Evolutionary conservation across 2,329 filamentous ascomycete genomes (phyloP).

Genomic region (Colletotrichum graminicola): DNA sequence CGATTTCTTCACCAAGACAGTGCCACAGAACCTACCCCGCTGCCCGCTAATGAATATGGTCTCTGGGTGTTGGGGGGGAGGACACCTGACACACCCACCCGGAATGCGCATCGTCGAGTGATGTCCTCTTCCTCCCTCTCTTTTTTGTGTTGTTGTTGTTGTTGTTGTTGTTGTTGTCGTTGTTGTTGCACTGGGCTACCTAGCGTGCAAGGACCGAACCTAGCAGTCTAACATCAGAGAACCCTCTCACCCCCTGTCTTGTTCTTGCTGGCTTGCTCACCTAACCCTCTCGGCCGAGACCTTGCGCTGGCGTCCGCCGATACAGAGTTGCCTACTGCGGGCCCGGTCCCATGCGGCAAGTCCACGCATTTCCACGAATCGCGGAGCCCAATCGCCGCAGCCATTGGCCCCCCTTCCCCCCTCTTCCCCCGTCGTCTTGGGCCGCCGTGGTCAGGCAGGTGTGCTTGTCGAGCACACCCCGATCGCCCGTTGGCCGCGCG

Average conservation of each 20-base stretch:
- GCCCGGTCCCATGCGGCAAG: not conserved
- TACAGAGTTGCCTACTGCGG: not conserved
- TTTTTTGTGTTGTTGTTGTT: not conserved
- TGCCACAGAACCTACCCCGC: not conserved
- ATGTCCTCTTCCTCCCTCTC: not conserved
- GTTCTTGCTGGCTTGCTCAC: not conserved
- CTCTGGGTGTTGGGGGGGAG: not conserved
- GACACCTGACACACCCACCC: not conserved
- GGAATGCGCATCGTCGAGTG: not conserved
- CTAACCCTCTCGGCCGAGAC: not conserved
- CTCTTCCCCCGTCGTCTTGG: conserved; percentile 9
- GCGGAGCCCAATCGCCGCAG: not conserved
- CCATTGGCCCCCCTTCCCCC: not conserved
- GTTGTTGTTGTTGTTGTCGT: no score
- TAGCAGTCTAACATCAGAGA: not conserved
- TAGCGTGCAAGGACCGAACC: not conserved
- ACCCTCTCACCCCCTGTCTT: not conserved
- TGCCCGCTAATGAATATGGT: not conserved
- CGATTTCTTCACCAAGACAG: not conserved
- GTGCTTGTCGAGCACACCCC: conserved; percentile 29
- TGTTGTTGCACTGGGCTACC: not conserved
- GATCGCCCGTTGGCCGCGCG: not conserved
- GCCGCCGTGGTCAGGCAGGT: conserved; percentile 35
- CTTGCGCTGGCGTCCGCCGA: not conserved
- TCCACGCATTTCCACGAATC: conserved; percentile 8